Base-by-base conservation (phyloP, 2,329 filamentous ascomycete genomes). In the Neurospora crassa region DNA sequence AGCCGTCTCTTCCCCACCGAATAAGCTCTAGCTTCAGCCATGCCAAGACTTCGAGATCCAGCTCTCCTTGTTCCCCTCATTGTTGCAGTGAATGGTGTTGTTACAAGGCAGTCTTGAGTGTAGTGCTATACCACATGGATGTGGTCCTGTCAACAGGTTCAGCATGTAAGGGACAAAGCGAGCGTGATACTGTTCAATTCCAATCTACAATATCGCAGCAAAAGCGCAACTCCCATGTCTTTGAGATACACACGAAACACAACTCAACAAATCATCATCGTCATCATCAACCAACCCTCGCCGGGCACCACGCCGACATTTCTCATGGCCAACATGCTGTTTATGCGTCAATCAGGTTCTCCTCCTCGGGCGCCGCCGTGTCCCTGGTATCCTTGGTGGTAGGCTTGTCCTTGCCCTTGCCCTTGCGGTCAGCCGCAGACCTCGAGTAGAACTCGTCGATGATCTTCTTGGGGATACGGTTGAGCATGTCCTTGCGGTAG, bases 401-500 rank as follows among this genome's bases (percentile, higher is more conserved):
- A 73, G 82, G 83, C 71, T 83, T 83, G 73, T 85, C 84, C 81
- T 89, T 87, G 74, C 83, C 85, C 84, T 90, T 90, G 73, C 83
- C 83, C 83, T 91, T 91, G 74, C 86, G 82, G 74, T 89, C 87
- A 77, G 86, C 86, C 69, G 86, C 83, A 71, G 88, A 87, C 76
- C 92, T 86, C 79, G 91, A 89, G 82, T 95, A 96, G 84, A 89
- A 96, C 81, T 95, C 92, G 78, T 94, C 90, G 77, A 96, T 87
- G 63, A 93, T 81, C 85, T 94, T 93, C 84, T 89, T 89, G 72
- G 92, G 92, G 79, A 96, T 94, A 83, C 96, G 93, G 86, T 99
- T 99, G 78, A 99, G 92, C 77, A 97, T 85, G 78, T 99, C 96
- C 89, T 97, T 97, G 82, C 95, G 95, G 87, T 95, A 99, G 82